Evolutionary conservation across 805 yeast genomes (phyloP), one percentile per base, ranked within the genome.

Genomic region (Cyberlindnera lachancei): DNA sequence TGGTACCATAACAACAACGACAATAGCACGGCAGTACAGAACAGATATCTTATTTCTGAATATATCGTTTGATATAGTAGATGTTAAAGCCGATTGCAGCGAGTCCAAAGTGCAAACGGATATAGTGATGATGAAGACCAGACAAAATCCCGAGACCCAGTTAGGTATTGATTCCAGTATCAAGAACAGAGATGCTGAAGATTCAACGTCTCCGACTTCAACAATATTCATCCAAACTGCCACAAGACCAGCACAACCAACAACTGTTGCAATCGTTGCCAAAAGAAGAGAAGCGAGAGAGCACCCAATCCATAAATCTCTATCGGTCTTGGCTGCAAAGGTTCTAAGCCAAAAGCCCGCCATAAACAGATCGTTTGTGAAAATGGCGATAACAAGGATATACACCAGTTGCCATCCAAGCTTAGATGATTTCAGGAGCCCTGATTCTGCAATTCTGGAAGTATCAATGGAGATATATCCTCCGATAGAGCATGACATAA

Each of bases 341-440:
- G 97, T 84, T 50, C 97, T 68, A 39, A 88, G 62, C 97, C 97
- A 88, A 55, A 88, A 87, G 0, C 95, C 95, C 20, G 94, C 73
- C 68, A 88, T 62, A 58, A 88, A 88, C 53, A 88, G 75, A 53
- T 86, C 95, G 50, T 88, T 88, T 21, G 96, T 83, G 35, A 86
- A 70, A 50, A 88, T 82, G 18, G 96, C 96, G 20, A 88, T 79
- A 7, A 79, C 71, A 42, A 88, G 64, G 41, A 88, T 87, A 53
- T 86, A 88, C 21, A 88, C 55, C 42, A 88, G 68, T 65, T 86
- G 92, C 94, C 95, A 87, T 13, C 95, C 95, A 24, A 87, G 64
- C 43, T 71, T 72, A 50, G 75, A 79, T 3, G 77, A 71, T 23
- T 75, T 69, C 37, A 83, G 59, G 42, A 87, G 58, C 3, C 80